Conservation (phyloP, 1,139 yeast genomes). For the Debaryomycetaceae sp. region DNA sequence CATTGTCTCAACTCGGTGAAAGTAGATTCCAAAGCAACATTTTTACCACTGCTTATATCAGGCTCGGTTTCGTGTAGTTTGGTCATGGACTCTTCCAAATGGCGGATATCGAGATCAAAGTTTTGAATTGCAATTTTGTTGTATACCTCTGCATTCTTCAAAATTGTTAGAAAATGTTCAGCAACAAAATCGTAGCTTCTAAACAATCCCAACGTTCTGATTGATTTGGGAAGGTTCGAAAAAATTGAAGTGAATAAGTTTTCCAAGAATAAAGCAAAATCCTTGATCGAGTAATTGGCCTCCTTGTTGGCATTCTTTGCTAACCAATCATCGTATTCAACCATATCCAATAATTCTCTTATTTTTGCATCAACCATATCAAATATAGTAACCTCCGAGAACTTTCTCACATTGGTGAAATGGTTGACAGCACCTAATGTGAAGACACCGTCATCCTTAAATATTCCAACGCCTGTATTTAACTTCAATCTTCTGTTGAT, state of each 20-base stretch:
- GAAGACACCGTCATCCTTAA: slow-evolving; percentile 40
- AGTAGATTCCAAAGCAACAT: slow-evolving; percentile 43
- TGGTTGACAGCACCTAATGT: slow-evolving; percentile 42
- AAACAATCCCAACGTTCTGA: slow-evolving; percentile 75
- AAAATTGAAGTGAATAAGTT: slow-evolving; percentile 87
- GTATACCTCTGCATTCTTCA: slow-evolving; percentile 46
- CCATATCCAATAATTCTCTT: slow-evolving; percentile 75
- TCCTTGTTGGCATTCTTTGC: slow-evolving; percentile 46
- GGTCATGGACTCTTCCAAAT: slow-evolving; percentile 41
- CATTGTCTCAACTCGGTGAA: slow-evolving; percentile 46
- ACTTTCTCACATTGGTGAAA: slow-evolving; percentile 62
- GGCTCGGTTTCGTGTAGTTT: slow-evolving; percentile 23
- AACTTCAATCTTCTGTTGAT: slow-evolving; percentile 42
- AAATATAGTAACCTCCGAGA: slow-evolving; percentile 80
- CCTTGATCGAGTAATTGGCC: slow-evolving; percentile 75
- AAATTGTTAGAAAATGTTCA: slow-evolving; percentile 59
- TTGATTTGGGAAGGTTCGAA: slow-evolving; percentile 73
- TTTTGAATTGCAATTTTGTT: slow-evolving; percentile 41
- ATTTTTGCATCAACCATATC: slow-evolving; percentile 77
- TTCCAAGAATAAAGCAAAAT: slow-evolving; percentile 83
- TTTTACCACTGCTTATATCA: slow-evolving; percentile 20
- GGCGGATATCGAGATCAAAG: slow-evolving; percentile 41
- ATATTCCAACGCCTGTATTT: slow-evolving; percentile 53
- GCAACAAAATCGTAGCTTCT: slow-evolving; percentile 87
- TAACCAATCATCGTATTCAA: slow-evolving; percentile 79